A percentile compares a stretch with the other conserved stretches of the same genome.
phyloP scores from a whole-genome alignment of 305 asterid genomes.

The Fraxinus velutina region DNA sequence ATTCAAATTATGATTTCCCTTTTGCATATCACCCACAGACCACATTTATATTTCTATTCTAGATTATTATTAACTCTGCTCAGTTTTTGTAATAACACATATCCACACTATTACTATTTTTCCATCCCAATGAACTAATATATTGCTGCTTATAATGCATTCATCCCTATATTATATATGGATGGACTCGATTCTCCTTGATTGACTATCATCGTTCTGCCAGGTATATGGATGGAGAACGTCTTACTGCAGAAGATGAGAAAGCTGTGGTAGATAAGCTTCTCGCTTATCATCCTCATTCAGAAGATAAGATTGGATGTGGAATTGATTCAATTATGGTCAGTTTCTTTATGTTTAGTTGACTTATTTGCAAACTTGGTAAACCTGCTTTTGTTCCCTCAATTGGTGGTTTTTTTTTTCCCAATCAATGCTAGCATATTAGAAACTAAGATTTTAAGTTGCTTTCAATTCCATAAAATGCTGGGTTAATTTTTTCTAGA shows the following conservation, averaged over 20 bases:
- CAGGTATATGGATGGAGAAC: slow-evolving; percentile 85
- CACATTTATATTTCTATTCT: neutral
- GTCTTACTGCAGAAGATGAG: slow-evolving; percentile 71
- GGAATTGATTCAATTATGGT: slow-evolving; percentile 93
- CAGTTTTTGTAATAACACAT: neutral
- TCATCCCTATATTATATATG: neutral
- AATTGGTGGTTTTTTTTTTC: neutral
- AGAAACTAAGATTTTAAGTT: neutral
- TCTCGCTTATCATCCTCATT: slow-evolving; percentile 82
- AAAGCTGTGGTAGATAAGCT: slow-evolving; percentile 61
- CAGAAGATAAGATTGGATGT: slow-evolving; percentile 76
- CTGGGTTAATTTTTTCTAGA: neutral
- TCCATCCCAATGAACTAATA: neutral
- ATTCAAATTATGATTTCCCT: neutral
- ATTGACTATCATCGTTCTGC: slow-evolving; percentile 4
- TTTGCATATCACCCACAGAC: neutral
- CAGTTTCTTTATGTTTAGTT: slow-evolving; percentile 26
- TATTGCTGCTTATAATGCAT: neutral
- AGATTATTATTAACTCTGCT: neutral
- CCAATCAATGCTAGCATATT: neutral
- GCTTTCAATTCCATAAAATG: slow-evolving; percentile 3
- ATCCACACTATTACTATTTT: neutral
- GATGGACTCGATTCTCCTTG: neutral
- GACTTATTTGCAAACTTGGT: neutral
- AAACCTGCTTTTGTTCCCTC: neutral